These are phyloP conservation scores for Oryza rufipogon DNA, from an alignment of 176 grass and related monocot species.

Conservation along the genomic window DNA sequence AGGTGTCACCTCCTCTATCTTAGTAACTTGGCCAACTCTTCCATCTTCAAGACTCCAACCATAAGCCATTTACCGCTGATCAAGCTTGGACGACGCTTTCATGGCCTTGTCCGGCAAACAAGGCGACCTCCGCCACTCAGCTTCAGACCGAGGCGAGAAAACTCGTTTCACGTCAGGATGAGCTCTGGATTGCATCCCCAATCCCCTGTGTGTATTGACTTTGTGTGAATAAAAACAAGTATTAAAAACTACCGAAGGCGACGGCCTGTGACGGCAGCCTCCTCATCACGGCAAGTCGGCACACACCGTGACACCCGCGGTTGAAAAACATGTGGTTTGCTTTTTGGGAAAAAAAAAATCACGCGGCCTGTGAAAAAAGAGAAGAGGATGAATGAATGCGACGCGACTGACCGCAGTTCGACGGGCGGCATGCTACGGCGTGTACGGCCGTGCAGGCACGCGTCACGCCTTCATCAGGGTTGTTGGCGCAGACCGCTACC, in stretches of 20 bases:
- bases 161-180: neutral
- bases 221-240: neutral
- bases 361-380: neutral
- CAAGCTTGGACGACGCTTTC: neutral
- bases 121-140: too few species aligned
- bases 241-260: neutral
- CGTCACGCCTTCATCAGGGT: neutral
- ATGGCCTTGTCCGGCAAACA: neutral
- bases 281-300: neutral
- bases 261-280: neutral
- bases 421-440: neutral
- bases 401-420: neutral
- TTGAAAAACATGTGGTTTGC: neutral
- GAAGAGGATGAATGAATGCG: neutral
- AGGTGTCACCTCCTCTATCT: neutral
- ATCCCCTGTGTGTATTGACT: too few species aligned
- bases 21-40: too few species aligned
- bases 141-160: too few species aligned
- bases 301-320: neutral
- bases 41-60: too few species aligned
- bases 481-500: neutral
- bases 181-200: neutral
- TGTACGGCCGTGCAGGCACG: neutral
- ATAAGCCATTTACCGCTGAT: neutral
- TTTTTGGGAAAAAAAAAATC: neutral